Percentiles rank a stretch among this genome's conserved stretches.
These are phyloP conservation scores for Fusarium foetens DNA, from an alignment of 2,329 filamentous ascomycete species.

Conservation along the genomic window DNA sequence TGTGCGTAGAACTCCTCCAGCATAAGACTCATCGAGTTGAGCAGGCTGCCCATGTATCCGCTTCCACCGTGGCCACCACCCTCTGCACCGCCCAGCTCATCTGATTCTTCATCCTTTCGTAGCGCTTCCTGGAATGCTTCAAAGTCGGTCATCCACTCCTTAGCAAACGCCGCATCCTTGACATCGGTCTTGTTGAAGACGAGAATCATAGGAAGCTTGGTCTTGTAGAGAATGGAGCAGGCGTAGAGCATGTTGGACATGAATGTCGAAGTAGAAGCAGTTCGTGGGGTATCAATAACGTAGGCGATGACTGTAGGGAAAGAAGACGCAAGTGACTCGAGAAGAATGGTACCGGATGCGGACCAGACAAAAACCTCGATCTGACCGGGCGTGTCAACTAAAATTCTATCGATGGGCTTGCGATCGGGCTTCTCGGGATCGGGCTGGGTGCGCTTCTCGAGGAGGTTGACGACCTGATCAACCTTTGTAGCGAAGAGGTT, in stretches of 20 bases:
- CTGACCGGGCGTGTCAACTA: slow-evolving; percentile 96
- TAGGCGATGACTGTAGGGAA: slow-evolving; percentile 98
- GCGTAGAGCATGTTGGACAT: slow-evolving; percentile 99
- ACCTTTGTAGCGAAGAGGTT: slow-evolving; percentile 99
- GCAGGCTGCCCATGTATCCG: slow-evolving; percentile 94
- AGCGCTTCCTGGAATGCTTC: slow-evolving; percentile 93
- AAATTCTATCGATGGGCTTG: slow-evolving; percentile 80
- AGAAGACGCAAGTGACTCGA: slow-evolving; percentile 90
- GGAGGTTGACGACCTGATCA: slow-evolving; percentile 87
- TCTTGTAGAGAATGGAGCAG: slow-evolving; percentile 98
- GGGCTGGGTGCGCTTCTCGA: slow-evolving; percentile 86
- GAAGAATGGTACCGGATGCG: slow-evolving; percentile 90
- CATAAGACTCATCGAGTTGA: slow-evolving; percentile 98
- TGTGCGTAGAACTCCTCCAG: slow-evolving; percentile 98
- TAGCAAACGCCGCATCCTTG: slow-evolving; percentile 88
- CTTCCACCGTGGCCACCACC: slow-evolving; percentile 76
- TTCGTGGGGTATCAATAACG: slow-evolving; percentile 95
- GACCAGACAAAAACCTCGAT: slow-evolving; percentile 99
- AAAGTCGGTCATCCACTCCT: slow-evolving; percentile 99
- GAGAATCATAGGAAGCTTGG: slow-evolving; percentile 96
- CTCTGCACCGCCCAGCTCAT: slow-evolving; percentile 79
- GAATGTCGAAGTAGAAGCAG: slow-evolving; percentile 92
- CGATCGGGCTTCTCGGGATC: slow-evolving; percentile 67
- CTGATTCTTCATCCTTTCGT: slow-evolving; percentile 79
- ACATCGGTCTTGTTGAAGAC: slow-evolving; percentile 99